These are phyloP conservation scores for Brassica nigra DNA, from an alignment of 345 rosid species.

Conservation along the genomic window DNA sequence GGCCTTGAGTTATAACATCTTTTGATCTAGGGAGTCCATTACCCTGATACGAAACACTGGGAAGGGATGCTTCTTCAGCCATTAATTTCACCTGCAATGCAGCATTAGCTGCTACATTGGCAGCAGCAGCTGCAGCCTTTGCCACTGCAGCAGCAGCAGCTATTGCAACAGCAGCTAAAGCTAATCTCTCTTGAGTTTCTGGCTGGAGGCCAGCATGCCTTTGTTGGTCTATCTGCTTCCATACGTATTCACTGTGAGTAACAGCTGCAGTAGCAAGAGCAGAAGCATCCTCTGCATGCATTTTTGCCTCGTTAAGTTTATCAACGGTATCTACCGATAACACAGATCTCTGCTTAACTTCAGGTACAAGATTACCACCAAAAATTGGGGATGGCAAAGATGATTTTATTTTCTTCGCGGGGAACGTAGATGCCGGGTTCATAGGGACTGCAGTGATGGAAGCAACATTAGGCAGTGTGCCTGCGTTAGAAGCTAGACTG, in stretches of 20 bases:
- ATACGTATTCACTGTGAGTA: conserved; percentile 63
- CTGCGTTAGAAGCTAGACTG: conserved; percentile 22
- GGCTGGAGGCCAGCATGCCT: conserved; percentile 53
- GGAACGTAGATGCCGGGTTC: conserved; percentile 43
- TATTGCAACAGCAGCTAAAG: conserved; percentile 84
- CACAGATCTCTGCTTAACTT: conserved; percentile 44
- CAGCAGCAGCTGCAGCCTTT: conserved; percentile 97
- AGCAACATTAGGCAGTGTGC: conserved; percentile 22
- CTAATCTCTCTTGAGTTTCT: conserved; percentile 67
- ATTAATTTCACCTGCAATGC: conserved; percentile 90
- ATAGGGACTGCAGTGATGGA: conserved; percentile 43
- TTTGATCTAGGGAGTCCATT: conserved; percentile 40
- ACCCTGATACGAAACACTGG: conserved; percentile 43
- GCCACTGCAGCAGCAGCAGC: conserved; percentile 97
- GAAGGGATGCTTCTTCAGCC: conserved; percentile 82
- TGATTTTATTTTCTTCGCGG: conserved; percentile 47
- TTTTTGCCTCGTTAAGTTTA: conserved; percentile 68
- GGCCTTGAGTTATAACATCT: conserved; percentile 42
- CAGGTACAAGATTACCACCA: conserved; percentile 47
- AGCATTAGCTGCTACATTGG: conserved; percentile 90
- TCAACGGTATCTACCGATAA: conserved; percentile 65
- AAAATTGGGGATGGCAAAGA: conserved; percentile 46
- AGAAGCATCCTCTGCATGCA: conserved; percentile 86
- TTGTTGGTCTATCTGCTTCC: conserved; percentile 73
- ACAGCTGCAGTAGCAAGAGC: conserved; percentile 77